Evolutionary conservation across 306 rosid genomes (phyloP), one percentile per base, ranked within the genome.

Genomic region (Prunus kanzakura): DNA sequence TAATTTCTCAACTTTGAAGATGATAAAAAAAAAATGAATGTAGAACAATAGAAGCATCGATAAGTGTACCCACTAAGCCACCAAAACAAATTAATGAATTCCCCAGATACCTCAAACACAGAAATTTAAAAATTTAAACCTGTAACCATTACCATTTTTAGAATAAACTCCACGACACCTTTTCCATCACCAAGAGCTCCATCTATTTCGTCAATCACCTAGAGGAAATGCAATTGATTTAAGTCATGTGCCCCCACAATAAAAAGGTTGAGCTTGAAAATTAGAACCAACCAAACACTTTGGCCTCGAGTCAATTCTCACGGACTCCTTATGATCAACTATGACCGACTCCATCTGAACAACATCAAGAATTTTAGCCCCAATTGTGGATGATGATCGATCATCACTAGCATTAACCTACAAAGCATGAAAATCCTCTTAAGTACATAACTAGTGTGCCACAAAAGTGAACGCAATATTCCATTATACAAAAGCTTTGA

Each of bases 361-460:
- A 74, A 89, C 97, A 64, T 89, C 93, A 72, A 87, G 91, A 70
- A 94, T 90, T 86, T 94, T 94, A 70, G 96, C 72, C 85, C 89
- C 97, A n/a, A 94, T 83, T 81, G 91, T 78, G 72, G 97, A 82
- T 54, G 96, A 69, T 41, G 95, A 90, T 74, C 98, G 94, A 81
- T 94, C 98, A 87, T 94, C 97, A 84, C 98, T 94, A 52, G 98
- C 98, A 90, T 94, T 94, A 69, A 94, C 79, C 98, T 94, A 67
- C 83, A 83, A 56, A 52, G 79, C 55, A 78, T 47, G 74, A 67
- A 84, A 76, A 16, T 23, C 51, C 15, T 66, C 54, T 58, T 79
- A 56, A 22, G 76, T n/a, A 73, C 45, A 67, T 45, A 25, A 57
- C 3, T 57, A 55, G 38, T 23, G 32, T 25, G 27, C 64, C 18